Evolutionary conservation across 257 asterid species (phyloP).

Genomic region (Plectranthus barbatus): DNA sequence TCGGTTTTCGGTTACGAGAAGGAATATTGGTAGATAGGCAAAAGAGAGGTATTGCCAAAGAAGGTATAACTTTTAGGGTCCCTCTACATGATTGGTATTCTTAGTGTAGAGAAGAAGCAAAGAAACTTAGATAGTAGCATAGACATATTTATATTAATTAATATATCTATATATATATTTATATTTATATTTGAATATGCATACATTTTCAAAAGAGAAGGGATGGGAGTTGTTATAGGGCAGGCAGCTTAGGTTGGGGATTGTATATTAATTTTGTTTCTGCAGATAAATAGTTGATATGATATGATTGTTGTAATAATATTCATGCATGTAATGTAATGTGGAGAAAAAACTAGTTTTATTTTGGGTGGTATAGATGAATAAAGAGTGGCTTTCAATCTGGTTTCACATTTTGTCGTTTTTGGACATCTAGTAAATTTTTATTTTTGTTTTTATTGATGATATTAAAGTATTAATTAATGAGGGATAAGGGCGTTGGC

Average conservation of each 20-base stretch:
- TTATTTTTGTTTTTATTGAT: too few species aligned
- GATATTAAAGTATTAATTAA: too few species aligned
- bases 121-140: not conserved
- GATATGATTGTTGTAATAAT: constrained; percentile 35
- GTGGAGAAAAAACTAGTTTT: constrained; percentile 27
- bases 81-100: constrained; percentile 26
- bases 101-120: constrained; percentile 46
- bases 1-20: too few species aligned
- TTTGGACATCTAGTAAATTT: too few species aligned
- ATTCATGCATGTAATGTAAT: constrained; percentile 33
- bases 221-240: constrained; percentile 43
- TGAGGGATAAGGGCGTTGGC: constrained; percentile 18
- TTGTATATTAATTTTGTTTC: constrained; percentile 84
- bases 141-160: constrained; percentile 24
- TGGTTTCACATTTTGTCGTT: not conserved
- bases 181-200: not conserved
- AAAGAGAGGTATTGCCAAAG: not conserved
- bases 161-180: constrained; percentile 17
- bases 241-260: constrained; percentile 53
- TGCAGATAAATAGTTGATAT: constrained; percentile 61
- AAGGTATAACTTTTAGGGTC: not conserved
- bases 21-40: constrained; percentile 6
- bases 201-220: constrained; percentile 50
- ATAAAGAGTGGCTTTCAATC: constrained; percentile 27
- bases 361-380: constrained; percentile 51